Evolutionary conservation across 2,329 filamentous ascomycete species (phyloP).

Genomic region (Stagonosporopsis cucurbitacearum): DNA sequence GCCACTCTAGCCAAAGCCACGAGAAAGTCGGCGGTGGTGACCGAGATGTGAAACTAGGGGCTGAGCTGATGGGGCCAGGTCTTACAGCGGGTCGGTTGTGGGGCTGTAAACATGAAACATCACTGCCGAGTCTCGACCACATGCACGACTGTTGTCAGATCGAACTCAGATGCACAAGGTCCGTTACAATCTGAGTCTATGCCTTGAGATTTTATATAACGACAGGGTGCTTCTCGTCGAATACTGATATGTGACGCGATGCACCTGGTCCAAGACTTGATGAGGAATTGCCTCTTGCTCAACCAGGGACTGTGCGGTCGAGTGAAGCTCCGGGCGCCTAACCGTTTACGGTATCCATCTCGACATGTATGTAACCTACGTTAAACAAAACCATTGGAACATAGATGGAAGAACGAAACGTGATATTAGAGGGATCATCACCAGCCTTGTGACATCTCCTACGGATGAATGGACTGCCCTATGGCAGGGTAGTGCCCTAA

Average conservation of each 20-base stretch:
- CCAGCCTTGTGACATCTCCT: background rate
- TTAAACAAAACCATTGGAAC: background rate
- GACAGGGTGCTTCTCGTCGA: background rate
- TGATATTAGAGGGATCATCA: background rate
- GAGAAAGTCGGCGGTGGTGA: background rate
- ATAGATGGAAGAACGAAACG: background rate
- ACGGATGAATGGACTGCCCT: background rate
- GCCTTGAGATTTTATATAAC: background rate
- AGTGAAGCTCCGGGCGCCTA: background rate
- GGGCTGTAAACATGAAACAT: slow-evolving; percentile 13
- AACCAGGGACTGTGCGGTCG: background rate
- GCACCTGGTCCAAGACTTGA: background rate
- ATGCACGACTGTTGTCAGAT: background rate
- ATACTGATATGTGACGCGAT: background rate
- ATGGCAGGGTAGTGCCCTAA: background rate
- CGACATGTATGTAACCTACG: background rate
- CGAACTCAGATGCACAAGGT: background rate
- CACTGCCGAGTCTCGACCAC: background rate
- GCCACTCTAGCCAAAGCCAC: background rate
- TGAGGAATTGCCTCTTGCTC: no score
- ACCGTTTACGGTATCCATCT: background rate
- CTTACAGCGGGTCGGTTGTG: background rate
- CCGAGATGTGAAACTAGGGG: slow-evolving; percentile 1
- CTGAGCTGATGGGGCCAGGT: slow-evolving; percentile 1
- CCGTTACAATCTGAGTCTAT: background rate